Percentiles rank a stretch among this genome's conserved stretches.
phyloP scores from a whole-genome alignment of 108 stramenopile species.

The Stephanodiscus triporus region DNA sequence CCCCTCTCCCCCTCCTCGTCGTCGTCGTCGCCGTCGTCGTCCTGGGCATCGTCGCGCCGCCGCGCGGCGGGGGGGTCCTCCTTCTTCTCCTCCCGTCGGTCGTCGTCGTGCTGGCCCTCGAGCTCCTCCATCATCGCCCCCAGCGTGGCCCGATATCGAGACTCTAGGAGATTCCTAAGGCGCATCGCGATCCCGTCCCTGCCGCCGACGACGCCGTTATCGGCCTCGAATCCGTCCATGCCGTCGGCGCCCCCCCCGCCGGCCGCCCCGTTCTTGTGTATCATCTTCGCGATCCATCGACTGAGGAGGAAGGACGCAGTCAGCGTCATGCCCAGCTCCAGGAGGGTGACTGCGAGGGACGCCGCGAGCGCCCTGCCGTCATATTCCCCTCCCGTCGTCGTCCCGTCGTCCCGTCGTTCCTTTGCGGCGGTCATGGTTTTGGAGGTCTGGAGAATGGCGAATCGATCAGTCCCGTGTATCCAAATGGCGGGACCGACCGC shows the following conservation, averaged over 20 bases:
- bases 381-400: conserved; percentile 5
- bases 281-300: conserved; percentile 20
- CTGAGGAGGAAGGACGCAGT: conserved; percentile 46
- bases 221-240: conserved; percentile 11
- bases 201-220: conserved; percentile 19
- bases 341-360: conserved; percentile 18
- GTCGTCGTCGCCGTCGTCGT: conserved; percentile 6
- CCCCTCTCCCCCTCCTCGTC: conserved; percentile 7
- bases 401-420: neutral
- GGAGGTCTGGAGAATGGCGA: too few relatives aligned
- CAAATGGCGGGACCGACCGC: too few relatives aligned
- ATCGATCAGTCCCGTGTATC: too few relatives aligned
- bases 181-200: conserved; percentile 15
- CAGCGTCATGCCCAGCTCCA: conserved; percentile 42
- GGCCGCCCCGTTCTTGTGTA: neutral
- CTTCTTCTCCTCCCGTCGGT: conserved; percentile 15
- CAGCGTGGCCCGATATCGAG: conserved; percentile 36
- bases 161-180: conserved; percentile 18
- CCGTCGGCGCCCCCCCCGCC: neutral
- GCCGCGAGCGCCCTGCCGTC: conserved; percentile 26
- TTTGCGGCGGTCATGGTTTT: conserved; percentile 2
- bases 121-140: conserved; percentile 42
- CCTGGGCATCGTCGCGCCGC: neutral
- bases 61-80: neutral
- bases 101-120: conserved; percentile 21